Evolutionary conservation across 331 rosid species (phyloP), one percentile per base, ranked within the genome.

Genomic region (Quercus phellos): DNA sequence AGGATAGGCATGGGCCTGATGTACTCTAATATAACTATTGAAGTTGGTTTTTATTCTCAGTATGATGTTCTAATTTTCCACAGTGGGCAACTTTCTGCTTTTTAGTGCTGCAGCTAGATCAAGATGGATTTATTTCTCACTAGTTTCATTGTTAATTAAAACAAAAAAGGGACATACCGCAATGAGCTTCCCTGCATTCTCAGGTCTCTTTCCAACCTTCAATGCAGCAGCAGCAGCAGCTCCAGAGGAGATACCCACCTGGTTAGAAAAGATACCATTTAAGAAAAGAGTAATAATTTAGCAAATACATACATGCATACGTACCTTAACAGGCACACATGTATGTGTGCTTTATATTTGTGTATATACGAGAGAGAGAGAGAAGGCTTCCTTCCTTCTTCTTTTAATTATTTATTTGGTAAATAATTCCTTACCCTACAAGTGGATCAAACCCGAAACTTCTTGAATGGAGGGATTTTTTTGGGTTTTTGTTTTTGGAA

Each of bases 191-290:
- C 99, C 99, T 24, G 94, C 94, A 86, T 95, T 95, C 74, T 92
- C 98, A 34, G 96, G 93, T 76, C 98, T 91, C 85, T 87, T 91
- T 78, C 97, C 99, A 80, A 95, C 98, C 87, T 84, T 74, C 81
- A 92, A n/a, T 16, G 99, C 98, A 11, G 99, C 99, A 18, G 97
- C 97, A 0, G 97, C 89, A 2, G 99, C 98, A 63, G 98, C 99
- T 78, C 99, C 99, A 10, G 99, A 95, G 80, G 99, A 95, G 80
- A 95, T 92, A 24, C 99, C 99, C 70, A 92, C 99, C 99, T 95
- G 85, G 77, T 76, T 78, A 75, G 74, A 55, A 85, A 81, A 58
- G 67, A 69, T 50, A 87, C 51, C 54, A 80, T 26, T 63, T 75
- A 61, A 76, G 83, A 14, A 51, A 72, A 76, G 74, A 72, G 38